phyloP scores from a whole-genome alignment of 176 grass and related monocot species.

The Raddia guianensis region DNA sequence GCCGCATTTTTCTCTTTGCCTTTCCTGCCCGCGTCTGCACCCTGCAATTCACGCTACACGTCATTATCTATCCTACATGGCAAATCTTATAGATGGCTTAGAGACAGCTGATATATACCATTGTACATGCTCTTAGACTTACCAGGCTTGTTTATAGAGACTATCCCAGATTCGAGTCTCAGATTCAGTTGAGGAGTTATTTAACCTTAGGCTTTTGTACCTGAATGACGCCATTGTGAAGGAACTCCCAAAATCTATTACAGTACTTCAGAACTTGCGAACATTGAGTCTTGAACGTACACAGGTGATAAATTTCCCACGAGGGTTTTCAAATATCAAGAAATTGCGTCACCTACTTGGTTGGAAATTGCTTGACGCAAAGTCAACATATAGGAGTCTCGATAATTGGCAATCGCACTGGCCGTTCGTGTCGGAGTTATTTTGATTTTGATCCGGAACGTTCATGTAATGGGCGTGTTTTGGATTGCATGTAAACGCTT shows the following conservation, averaged over 20 bases:
- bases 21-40: no score
- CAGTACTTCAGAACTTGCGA: slow-evolving; percentile 45
- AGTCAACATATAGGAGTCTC: slow-evolving; percentile 25
- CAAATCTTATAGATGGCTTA: no score
- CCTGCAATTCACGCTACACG: no score
- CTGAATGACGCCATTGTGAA: slow-evolving; percentile 45
- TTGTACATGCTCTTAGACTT: no score
- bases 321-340: slow-evolving; percentile 15
- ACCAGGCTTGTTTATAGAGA: slow-evolving; percentile 22
- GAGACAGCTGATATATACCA: no score
- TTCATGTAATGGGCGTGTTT: no score
- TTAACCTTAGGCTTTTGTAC: slow-evolving; percentile 55
- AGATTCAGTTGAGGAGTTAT: slow-evolving; percentile 39
- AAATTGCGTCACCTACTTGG: slow-evolving; percentile 35
- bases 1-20: no score
- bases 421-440: no score
- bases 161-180: slow-evolving; percentile 31
- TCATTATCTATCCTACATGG: no score
- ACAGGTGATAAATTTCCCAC: not conserved
- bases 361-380: slow-evolving; percentile 20
- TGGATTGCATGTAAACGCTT: no score
- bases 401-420: not conserved
- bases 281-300: slow-evolving; percentile 42
- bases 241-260: slow-evolving; percentile 48
- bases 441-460: no score